Base-by-base conservation (phyloP, 2,329 filamentous ascomycete genomes). In the Botrytis fragariae region DNA sequence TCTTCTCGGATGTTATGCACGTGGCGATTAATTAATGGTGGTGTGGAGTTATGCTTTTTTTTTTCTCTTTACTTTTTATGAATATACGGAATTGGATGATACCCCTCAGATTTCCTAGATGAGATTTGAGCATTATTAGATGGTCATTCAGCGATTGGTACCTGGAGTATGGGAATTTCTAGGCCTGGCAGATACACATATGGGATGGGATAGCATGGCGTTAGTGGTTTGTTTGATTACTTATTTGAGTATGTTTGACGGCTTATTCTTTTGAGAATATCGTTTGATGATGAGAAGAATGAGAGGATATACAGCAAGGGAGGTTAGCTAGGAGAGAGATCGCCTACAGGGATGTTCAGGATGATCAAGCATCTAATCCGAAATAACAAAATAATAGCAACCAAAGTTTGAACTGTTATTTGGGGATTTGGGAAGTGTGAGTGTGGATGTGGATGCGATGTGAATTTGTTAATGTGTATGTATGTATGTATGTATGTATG, bases 121-220 rank as follows among this genome's bases (percentile, higher is more conserved):
- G 29, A 8, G 12, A 51, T n/a, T 51, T 67, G 63, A 44, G 63
- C 63, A 67, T 67, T 67, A 67, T 67, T 51, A 67, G 44, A 67
- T 67, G 44, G 63, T 51, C 63, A 51, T 67, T 51, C 63, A 51
- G 22, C 48, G 25, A 51, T 51, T 10, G 48, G 48, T n/a, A 51
- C 25, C 29, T 29, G 44, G 63, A 51, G 44, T 32, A 51, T 37
- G 32, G 63, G 59, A 39, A 37, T 35, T 45, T 25, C 25, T 67
- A 9, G 62, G 29, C 3, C 6, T 32, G 42, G 29, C 32, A 32
- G 12, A 44, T 14, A 48, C 35, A 65, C 22, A 65, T 25, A 65
- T 37, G 44, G 63, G 32, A 51, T 37, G 63, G 63, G 32, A 51
- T 37, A 51, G 22, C 32, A 67, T n/a, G 63, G 63, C 14, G 63